Percentiles rank a stretch among this genome's conserved stretches.
phyloP scores from a whole-genome alignment of 2,329 filamentous ascomycete species.

The Alternaria triticimaculans region DNA sequence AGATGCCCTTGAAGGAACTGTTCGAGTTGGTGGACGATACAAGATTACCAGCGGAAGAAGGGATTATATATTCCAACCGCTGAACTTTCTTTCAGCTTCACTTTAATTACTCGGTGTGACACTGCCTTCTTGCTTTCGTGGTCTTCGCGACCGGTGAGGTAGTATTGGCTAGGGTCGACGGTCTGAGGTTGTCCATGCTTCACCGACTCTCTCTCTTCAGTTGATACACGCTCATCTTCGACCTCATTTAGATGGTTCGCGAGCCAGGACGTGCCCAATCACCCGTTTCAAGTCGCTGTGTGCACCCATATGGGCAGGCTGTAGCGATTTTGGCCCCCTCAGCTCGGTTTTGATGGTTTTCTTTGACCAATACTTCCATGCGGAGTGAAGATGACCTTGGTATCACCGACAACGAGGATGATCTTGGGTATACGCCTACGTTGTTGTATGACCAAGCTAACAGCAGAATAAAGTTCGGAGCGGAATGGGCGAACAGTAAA shows the following conservation, averaged over 20 bases:
- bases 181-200: not conserved
- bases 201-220: not conserved
- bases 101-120: not conserved
- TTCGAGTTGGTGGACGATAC: not conserved
- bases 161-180: not conserved
- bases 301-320: not conserved
- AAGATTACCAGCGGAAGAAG: not conserved
- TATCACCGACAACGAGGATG: not conserved
- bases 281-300: not conserved
- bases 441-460: not conserved
- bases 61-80: not conserved
- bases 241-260: not conserved
- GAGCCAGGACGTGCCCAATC: not conserved
- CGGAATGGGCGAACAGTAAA: not conserved
- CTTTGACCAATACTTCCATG: not conserved
- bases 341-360: not conserved
- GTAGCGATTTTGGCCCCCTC: not conserved
- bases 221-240: not conserved
- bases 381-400: not conserved
- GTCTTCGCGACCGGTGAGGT: not conserved
- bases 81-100: not conserved
- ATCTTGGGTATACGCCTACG: not conserved
- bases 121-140: not conserved
- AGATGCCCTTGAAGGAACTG: not conserved
- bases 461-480: not conserved